These are phyloP conservation scores for Phlyctochytrium bullatum DNA, from an alignment of 192 early-diverging fungal species.

Conservation along the genomic window DNA sequence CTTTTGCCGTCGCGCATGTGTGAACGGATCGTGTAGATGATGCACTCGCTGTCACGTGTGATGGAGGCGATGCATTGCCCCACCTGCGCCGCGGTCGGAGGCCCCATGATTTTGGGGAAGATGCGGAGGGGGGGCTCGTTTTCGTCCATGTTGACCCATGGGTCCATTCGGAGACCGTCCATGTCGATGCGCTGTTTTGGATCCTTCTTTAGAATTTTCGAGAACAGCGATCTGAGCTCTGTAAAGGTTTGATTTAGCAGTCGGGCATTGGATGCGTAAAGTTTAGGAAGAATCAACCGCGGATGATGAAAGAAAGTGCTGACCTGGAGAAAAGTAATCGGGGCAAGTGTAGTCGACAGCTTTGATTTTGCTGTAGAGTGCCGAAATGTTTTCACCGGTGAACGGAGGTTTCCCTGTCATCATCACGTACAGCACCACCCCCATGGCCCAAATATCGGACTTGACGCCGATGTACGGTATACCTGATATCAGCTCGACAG, in stretches of 20 bases:
- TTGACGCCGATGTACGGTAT: constrained; percentile 62
- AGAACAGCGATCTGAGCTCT: constrained; percentile 49
- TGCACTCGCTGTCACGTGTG: constrained; percentile 40
- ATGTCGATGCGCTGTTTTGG: constrained; percentile 51
- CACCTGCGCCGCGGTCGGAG: constrained; percentile 33
- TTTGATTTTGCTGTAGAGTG: constrained; percentile 58
- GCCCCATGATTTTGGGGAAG: constrained; percentile 38
- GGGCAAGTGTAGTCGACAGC: constrained; percentile 59
- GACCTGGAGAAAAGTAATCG: constrained; percentile 55
- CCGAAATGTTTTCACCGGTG: constrained; percentile 46
- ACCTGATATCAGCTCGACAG: constrained; percentile 60
- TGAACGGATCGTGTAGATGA: constrained; percentile 44
- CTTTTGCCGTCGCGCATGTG: constrained; percentile 40
- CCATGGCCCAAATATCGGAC: constrained; percentile 68
- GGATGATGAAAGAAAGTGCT: constrained; percentile 9
- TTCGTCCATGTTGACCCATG: constrained; percentile 64
- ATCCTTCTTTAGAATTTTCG: constrained; percentile 55
- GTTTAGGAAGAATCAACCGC: not conserved
- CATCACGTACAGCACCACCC: constrained; percentile 63
- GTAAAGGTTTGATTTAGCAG: not conserved
- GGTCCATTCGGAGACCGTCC: constrained; percentile 47
- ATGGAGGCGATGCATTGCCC: constrained; percentile 53
- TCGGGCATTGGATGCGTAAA: not conserved
- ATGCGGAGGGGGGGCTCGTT: constrained; percentile 39
- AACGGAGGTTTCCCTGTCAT: constrained; percentile 61